Percentiles rank a stretch among this genome's conserved stretches.
phyloP scores from a whole-genome alignment of 1,139 yeast species.

The Protomyces arabidopsidicola region DNA sequence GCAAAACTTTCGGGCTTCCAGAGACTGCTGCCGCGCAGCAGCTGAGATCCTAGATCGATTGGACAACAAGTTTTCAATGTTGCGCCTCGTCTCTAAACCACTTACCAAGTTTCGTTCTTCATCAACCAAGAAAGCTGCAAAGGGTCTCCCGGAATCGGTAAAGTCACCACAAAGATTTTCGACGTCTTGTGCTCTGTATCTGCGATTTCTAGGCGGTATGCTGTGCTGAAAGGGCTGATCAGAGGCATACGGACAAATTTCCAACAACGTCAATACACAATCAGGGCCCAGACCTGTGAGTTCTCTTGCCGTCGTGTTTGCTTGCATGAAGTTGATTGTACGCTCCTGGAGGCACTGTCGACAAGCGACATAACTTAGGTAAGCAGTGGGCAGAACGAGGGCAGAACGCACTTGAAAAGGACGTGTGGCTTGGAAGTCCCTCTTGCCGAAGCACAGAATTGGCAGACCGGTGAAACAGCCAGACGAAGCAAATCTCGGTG shows the following conservation, averaged over 20 bases:
- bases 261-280: not conserved
- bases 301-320: not conserved
- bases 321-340: not conserved
- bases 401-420: not conserved
- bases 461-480: not conserved
- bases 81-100: not conserved
- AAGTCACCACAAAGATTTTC: not conserved
- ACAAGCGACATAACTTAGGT: not conserved
- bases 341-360: not conserved
- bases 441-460: not conserved
- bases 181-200: not conserved
- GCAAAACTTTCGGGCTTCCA: not conserved
- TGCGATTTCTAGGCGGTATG: not conserved
- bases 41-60: not conserved
- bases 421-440: not conserved
- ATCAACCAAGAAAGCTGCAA: not conserved
- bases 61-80: not conserved
- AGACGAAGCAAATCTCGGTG: not conserved
- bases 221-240: not conserved
- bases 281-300: not conserved
- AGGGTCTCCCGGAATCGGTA: not conserved
- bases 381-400: not conserved
- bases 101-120: not conserved
- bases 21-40: too few species aligned
- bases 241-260: not conserved